Evolutionary conservation across 345 rosid species (phyloP), one percentile per base, ranked within the genome.

Genomic region (Nasturtium officinale): DNA sequence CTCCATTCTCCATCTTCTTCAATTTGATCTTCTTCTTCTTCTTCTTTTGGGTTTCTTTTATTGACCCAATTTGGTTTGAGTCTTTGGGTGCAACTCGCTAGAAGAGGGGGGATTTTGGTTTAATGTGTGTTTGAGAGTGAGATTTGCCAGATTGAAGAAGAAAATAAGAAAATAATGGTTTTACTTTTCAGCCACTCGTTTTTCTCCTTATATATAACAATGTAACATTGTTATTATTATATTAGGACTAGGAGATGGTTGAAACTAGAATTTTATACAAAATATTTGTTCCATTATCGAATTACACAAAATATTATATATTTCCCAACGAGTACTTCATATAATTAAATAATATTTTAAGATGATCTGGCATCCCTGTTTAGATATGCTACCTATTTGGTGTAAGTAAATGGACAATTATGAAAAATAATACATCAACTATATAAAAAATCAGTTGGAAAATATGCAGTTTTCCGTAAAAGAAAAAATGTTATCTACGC

Each of bases 1-100:
- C 70, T 58, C 81, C 82, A 57, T 69, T 74, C 77, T 77, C 83
- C 83, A 79, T 78, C 55, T 76, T 72, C 17, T 71, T 35, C 28
- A 6, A 21, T 47, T 23, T 15, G 32, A 42, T 43, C 25, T 56
- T 64, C 56, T 63, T 53, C 35, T 47, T 45, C 59, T 46, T 64
- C 56, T 62, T 40, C 62, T 64, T 63, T 3, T 64, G 47, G 37
- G 35, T 33, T 26, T 55, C 64, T 57, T 56, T 32, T 29, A 9
- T 10, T 47, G 3, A 5, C 52, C 8, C 37, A 47, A 12, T 46
- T 30, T 53, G 12, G 57, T 30, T 29, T 29, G 53, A 53, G 59
- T 4, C 28, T 73, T 57, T 65, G 7, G 38, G 71, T 51, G 52
- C 33, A 62, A 63, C 35, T 63, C 37, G 23, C 5, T 16, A 64